phyloP scores from a whole-genome alignment of 2,329 filamentous ascomycete genomes.

The Harringtonia aguacate region DNA sequence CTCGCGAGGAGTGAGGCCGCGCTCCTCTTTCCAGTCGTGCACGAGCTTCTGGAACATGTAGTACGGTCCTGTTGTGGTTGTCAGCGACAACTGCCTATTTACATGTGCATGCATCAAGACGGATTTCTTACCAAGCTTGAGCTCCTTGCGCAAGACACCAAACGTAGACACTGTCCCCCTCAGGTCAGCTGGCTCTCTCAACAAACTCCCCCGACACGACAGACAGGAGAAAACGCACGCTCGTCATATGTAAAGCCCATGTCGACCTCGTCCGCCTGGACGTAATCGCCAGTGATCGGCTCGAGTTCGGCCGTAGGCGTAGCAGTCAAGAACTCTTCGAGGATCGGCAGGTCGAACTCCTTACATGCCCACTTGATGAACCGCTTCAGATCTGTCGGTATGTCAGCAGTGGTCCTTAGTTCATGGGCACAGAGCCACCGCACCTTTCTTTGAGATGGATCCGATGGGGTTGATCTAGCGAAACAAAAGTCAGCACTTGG shows the following conservation, averaged over 20 bases:
- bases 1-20: constrained; percentile 24
- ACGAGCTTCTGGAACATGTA: constrained; percentile 34
- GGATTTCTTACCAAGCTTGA: constrained; percentile 27
- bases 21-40: constrained; percentile 30
- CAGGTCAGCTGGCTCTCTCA: background rate
- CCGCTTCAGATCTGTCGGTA: constrained; percentile 50
- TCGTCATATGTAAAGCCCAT: constrained; percentile 45
- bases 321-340: constrained; percentile 55
- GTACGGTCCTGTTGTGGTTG: constrained; percentile 20
- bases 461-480: constrained; percentile 49
- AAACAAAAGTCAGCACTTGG: background rate
- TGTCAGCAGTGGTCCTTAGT: background rate
- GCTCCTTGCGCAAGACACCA: constrained; percentile 29
- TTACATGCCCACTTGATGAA: constrained; percentile 57
- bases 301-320: constrained; percentile 51
- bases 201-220: background rate
- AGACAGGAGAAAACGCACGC: constrained; percentile 6
- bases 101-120: background rate
- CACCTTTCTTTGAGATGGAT: constrained; percentile 38
- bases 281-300: constrained; percentile 52
- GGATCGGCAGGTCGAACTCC: constrained; percentile 51
- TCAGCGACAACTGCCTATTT: background rate
- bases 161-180: constrained; percentile 14
- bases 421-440: background rate
- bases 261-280: constrained; percentile 36